A percentile compares a stretch with the other conserved stretches of the same genome.
Conservation (phyloP, 2,329 filamentous ascomycete species). For the Dactylella cylindrospora region DNA sequence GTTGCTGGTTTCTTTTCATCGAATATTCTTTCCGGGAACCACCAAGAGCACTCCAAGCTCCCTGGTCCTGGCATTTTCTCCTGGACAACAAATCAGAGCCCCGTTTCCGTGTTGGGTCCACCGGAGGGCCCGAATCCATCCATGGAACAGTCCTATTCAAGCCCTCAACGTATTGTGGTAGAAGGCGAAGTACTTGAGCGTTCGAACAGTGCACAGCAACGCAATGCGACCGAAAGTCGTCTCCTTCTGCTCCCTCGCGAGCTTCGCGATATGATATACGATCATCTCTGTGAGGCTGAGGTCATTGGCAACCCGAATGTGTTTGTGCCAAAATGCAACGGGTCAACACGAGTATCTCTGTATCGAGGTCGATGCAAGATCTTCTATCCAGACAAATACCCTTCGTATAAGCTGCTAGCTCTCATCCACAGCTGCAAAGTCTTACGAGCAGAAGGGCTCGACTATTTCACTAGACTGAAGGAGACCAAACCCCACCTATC, state of each 20-base stretch:
- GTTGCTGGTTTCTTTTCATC: no score
- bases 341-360: not conserved
- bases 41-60: no score
- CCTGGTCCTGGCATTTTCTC: no score
- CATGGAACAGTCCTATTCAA: no score
- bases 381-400: not conserved
- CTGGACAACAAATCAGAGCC: no score
- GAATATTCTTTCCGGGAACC: no score
- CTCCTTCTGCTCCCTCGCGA: slow-evolving; percentile 6
- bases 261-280: slow-evolving; percentile 6
- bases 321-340: slow-evolving; percentile 14
- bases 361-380: not conserved
- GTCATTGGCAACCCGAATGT: no score
- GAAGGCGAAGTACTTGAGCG: no score
- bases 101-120: no score
- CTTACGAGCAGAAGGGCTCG: slow-evolving; percentile 5
- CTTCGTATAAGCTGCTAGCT: slow-evolving; percentile 1
- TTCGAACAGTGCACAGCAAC: no score
- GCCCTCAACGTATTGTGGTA: no score
- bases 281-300: not conserved
- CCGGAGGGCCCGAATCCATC: no score
- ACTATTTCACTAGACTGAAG: not conserved
- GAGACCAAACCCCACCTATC: not conserved
- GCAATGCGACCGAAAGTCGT: not conserved
- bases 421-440: slow-evolving; percentile 3